Evolutionary conservation across 257 asterid genomes (phyloP), one percentile per base, ranked within the genome.

Genomic region (Phtheirospermum japonicum): DNA sequence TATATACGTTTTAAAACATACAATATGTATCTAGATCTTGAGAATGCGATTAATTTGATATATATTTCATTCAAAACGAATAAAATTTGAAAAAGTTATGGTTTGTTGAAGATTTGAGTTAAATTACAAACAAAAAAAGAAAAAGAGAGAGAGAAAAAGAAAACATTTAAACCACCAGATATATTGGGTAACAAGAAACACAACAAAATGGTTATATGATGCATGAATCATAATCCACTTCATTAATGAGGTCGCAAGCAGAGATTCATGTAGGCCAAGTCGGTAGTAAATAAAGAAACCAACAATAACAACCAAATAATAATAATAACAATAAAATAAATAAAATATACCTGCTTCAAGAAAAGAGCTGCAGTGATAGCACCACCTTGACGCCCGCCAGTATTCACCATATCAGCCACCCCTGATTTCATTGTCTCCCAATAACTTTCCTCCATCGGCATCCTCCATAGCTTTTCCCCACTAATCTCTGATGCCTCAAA

Each of bases 381-480:
- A 10, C 99, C 99, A 46, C 96, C 99, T 72, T 70, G 92, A 72
- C 96, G 96, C 56, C 92, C 84, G 9, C 99, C 99, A 0, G 95
- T 89, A 60, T 93, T 93, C 26, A 83, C 97, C 99, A 93, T 89
- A 76, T 93, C 99, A 45, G 99, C 99, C 61, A 89, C 95, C 42
- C 96, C 89, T 0, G 99, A 92, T 69, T 85, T 92, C 99, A 92
- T 92, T 4, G 87, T 68, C 46, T 92, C 99, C 99, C 99, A 92
- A 20, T 92, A 92, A 66, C 88, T 85, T 40, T 92, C 99, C 80
- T 92, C 99, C 85, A 92, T 33, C 0, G 97, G 99, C 88, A 92
- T 62, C 73, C 99, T 87, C 96, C 99, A 92, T 23, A 92, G 84
- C 52, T 89, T 92, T 67, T 92, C 99, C 20, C 96, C 97, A 23